Base-by-base conservation (phyloP, 2,329 filamentous ascomycete genomes). In the Celoporthe dispersa region DNA sequence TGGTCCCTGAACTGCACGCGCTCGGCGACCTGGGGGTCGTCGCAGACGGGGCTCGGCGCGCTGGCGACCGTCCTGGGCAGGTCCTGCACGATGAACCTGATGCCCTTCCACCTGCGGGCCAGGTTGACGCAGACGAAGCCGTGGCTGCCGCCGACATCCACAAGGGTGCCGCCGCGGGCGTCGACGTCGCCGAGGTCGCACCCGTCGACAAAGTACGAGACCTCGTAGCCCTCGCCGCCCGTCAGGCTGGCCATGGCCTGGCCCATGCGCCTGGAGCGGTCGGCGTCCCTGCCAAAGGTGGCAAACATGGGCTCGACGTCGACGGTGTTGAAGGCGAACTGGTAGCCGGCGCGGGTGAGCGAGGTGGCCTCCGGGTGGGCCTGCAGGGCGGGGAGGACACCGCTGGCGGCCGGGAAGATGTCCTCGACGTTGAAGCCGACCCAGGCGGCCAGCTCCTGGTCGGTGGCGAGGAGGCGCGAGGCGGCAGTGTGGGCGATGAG, bases 131-230 rank as follows among this genome's bases (percentile, higher is more conserved):
- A 84, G n/a, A 86, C 84, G 62, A 88, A 86, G 0, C 88, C 88
- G 66, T 86, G 85, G 25, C 84, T 86, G 2, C 88, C 88, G 12
- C 88, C 88, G 19, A 89, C 74, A 68, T 91, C 88, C 5, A 90
- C 86, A 53, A 90, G 78, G 0, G 81, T 86, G 3, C 84, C 87
- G 6, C 78, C 77, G 1, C 70, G 75, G 0, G 77, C 77, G 65
- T 87, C 80, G 1, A 89, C 76, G 1, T 80, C 80, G 1, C 80
- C 77, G 74, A 90, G 85, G 73, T 88, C 84, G 73, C 86, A 89
- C 59, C 83, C 84, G 51, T 86, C 78, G 2, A 88, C 80, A 12
- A 90, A 80, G 73, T 88, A 82, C 33, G 78, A 78, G 5, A 88
- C 74, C 72, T 88, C 85, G 73, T 88, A 88, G 0, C 87, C 87